A percentile compares a stretch with the other conserved stretches of the same genome.
Evolutionary conservation across 2,329 filamentous ascomycete genomes (phyloP).

Genomic region (Helminthosporium solani): DNA sequence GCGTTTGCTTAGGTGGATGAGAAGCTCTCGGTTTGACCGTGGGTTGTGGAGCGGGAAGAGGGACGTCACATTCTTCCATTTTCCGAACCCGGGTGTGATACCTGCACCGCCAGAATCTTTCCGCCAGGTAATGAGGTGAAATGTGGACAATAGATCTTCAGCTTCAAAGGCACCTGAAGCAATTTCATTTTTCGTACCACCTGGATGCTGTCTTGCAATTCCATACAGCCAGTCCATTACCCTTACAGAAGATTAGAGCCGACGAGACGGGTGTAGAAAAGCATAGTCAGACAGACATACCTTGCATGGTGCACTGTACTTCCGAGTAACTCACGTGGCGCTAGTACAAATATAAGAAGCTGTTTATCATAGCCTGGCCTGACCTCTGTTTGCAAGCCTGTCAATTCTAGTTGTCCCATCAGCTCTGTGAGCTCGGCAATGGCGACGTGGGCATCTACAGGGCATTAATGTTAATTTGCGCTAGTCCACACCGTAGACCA

Average conservation of each 20-base stretch:
- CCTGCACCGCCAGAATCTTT: constrained; percentile 75
- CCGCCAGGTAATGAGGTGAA: constrained; percentile 73
- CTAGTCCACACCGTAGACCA: no score
- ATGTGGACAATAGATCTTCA: constrained; percentile 74
- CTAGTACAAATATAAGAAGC: constrained; percentile 34
- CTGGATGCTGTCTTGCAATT: constrained; percentile 64
- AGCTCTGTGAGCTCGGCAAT: constrained; percentile 24
- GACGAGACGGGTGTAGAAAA: neutral
- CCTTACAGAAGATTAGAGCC: constrained; percentile 42
- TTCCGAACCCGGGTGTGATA: constrained; percentile 66
- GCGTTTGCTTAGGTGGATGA: constrained; percentile 72
- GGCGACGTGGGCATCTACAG: constrained; percentile 20
- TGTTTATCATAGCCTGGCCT: constrained; percentile 32
- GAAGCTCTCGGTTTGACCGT: constrained; percentile 71
- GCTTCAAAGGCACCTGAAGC: constrained; percentile 71
- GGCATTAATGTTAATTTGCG: no score
- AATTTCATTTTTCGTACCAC: constrained; percentile 35
- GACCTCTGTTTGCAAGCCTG: constrained; percentile 35
- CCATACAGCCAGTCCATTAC: constrained; percentile 85
- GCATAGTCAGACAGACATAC: constrained; percentile 14
- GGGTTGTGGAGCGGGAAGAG: constrained; percentile 81
- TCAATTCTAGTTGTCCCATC: constrained; percentile 25
- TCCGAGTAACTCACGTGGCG: constrained; percentile 30
- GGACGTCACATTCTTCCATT: constrained; percentile 71
- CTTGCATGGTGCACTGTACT: constrained; percentile 35